A percentile compares a stretch with the other conserved stretches of the same genome.
phyloP scores from a whole-genome alignment of 2,329 filamentous ascomycete species.

The Phyllachora maydis region DNA sequence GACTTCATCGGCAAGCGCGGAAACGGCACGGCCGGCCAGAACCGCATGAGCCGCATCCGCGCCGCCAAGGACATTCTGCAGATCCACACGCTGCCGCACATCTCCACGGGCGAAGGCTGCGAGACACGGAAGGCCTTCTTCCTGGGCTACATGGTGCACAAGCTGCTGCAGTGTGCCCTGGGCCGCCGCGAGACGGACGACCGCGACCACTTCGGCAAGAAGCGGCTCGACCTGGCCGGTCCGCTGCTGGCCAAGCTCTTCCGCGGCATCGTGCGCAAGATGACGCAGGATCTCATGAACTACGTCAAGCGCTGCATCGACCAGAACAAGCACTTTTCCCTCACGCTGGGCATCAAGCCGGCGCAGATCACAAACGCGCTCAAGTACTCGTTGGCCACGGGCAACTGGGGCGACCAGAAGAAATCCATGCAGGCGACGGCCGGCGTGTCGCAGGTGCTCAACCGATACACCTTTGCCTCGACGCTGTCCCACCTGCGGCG shows the following conservation, averaged over 20 bases:
- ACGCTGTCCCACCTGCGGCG: slow-evolving; percentile 90
- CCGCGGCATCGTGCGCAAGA: slow-evolving; percentile 72
- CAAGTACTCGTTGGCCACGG: slow-evolving; percentile 91
- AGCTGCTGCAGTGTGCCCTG: slow-evolving; percentile 79
- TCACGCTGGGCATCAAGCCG: slow-evolving; percentile 78
- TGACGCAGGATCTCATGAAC: slow-evolving; percentile 77
- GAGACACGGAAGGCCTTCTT: slow-evolving; percentile 97
- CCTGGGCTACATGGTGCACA: slow-evolving; percentile 96
- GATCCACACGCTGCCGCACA: slow-evolving; percentile 91
- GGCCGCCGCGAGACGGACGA: slow-evolving; percentile 90
- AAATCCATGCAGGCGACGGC: slow-evolving; percentile 90
- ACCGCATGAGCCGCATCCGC: slow-evolving; percentile 70
- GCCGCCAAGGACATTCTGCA: slow-evolving; percentile 89
- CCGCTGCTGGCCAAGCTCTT: slow-evolving; percentile 93
- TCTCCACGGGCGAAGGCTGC: slow-evolving; percentile 84
- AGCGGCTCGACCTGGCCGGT: slow-evolving; percentile 86
- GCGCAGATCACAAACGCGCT: slow-evolving; percentile 82
- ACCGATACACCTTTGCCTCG: slow-evolving; percentile 92
- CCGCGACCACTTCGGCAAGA: slow-evolving; percentile 97
- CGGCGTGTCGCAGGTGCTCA: slow-evolving; percentile 93
- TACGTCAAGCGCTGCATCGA: slow-evolving; percentile 90
- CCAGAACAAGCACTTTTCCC: slow-evolving; percentile 69
- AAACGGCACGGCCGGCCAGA: slow-evolving; percentile 46
- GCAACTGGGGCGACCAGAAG: slow-evolving; percentile 99
- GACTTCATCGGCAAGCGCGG: slow-evolving; percentile 94